Evolutionary conservation across 148 eudicot species (phyloP).

Genomic region (Vaccinium corymbosum): DNA sequence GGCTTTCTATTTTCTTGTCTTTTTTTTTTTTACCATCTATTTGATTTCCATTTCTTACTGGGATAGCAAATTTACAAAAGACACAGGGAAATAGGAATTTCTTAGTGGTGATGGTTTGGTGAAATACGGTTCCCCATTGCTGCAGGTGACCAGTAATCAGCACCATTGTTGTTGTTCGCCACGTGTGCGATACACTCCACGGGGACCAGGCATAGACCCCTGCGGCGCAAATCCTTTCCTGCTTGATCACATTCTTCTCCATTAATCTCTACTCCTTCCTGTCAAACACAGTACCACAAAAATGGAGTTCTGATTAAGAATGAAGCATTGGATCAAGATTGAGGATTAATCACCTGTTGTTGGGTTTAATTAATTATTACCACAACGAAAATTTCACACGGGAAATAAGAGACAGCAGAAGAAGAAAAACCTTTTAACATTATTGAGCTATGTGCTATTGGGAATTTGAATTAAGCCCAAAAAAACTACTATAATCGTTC

Average conservation of each 20-base stretch:
- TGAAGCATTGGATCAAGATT: neutral
- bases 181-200: constrained; percentile 29
- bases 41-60: neutral
- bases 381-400: neutral
- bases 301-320: neutral
- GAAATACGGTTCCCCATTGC: constrained; percentile 26
- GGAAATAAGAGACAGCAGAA: neutral
- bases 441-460: neutral
- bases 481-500: neutral
- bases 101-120: neutral
- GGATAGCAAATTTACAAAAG: neutral
- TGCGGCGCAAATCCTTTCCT: constrained; percentile 31
- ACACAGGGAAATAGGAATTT: neutral
- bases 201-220: constrained; percentile 46
- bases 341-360: neutral
- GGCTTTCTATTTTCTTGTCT: neutral
- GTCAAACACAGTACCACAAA: constrained; percentile 1
- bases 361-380: neutral
- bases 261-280: constrained; percentile 27
- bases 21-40: neutral
- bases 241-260: neutral
- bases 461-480: neutral
- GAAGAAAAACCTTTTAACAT: no score
- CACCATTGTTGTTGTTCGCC: constrained; percentile 39
- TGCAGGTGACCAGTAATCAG: constrained; percentile 52